phyloP scores from a whole-genome alignment of 495 filamentous ascomycete species.

The Parmelia sp. region DNA sequence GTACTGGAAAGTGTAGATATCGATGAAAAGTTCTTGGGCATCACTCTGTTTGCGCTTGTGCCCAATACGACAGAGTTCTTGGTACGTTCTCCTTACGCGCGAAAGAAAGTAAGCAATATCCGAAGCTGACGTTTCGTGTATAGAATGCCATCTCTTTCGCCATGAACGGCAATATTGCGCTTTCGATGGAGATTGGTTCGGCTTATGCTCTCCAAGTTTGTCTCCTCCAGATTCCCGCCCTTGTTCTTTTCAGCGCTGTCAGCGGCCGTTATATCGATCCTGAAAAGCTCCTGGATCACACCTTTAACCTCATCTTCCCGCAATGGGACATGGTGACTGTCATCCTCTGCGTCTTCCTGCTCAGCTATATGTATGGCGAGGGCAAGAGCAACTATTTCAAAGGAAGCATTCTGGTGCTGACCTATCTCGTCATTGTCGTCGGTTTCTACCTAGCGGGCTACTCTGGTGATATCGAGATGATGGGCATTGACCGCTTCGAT shows the following conservation, averaged over 20 bases:
- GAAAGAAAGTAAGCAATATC: neutral
- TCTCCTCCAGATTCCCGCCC: slow-evolving; percentile 88
- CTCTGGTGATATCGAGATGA: slow-evolving; percentile 49
- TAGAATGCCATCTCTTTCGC: slow-evolving; percentile 97
- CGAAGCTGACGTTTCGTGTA: slow-evolving; percentile 39
- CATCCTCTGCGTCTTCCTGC: slow-evolving; percentile 92
- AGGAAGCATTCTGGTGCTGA: slow-evolving; percentile 87
- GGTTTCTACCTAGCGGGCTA: slow-evolving; percentile 87
- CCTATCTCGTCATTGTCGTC: slow-evolving; percentile 84
- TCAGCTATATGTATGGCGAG: slow-evolving; percentile 97
- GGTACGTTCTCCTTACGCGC: slow-evolving; percentile 44
- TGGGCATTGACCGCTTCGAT: slow-evolving; percentile 64
- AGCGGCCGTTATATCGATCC: slow-evolving; percentile 45
- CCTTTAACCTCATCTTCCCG: slow-evolving; percentile 90
- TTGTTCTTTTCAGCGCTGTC: slow-evolving; percentile 84
- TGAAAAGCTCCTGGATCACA: slow-evolving; percentile 61
- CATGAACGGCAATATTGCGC: slow-evolving; percentile 99
- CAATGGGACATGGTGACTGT: slow-evolving; percentile 99
- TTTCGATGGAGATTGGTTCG: slow-evolving; percentile 98
- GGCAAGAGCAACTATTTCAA: slow-evolving; percentile 73
- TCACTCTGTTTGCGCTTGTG: slow-evolving; percentile 93
- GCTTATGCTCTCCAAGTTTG: slow-evolving; percentile 97
- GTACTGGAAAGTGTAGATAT: slow-evolving; percentile 84
- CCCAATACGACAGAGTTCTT: slow-evolving; percentile 98
- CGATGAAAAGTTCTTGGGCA: slow-evolving; percentile 96